These are phyloP conservation scores for Euphorbia schlechtendalii DNA, from an alignment of 441 rosid species.

Conservation along the genomic window DNA sequence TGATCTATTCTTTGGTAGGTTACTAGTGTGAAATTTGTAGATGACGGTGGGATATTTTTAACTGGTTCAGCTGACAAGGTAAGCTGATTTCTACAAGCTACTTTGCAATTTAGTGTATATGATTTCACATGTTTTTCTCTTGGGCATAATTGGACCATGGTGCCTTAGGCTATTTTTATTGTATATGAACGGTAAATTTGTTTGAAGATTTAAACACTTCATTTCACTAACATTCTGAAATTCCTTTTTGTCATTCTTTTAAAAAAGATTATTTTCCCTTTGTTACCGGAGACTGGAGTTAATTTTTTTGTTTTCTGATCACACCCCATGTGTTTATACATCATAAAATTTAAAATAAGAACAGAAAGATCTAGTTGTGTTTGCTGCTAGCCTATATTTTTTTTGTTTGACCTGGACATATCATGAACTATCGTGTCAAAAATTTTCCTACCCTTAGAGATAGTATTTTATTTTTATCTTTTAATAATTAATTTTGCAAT, in stretches of 20 bases:
- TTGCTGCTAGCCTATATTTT: neutral
- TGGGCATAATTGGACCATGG: neutral
- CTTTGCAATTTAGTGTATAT: no score
- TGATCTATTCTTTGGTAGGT: conserved; percentile 42
- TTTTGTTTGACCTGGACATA: neutral
- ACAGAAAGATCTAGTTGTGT: no score
- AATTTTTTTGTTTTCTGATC: no score
- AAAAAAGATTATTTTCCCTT: neutral
- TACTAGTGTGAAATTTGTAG: conserved; percentile 81
- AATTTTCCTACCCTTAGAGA: neutral
- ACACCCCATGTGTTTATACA: neutral
- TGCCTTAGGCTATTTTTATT: neutral
- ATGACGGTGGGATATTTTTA: conserved; percentile 55
- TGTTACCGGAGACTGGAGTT: no score
- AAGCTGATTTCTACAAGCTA: conserved; percentile 16
- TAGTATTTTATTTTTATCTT: neutral
- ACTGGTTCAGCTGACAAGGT: conserved; percentile 94
- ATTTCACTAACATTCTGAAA: neutral
- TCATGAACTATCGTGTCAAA: neutral
- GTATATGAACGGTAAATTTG: no score
- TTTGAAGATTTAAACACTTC: no score
- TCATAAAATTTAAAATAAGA: neutral
- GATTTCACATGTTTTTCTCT: neutral
- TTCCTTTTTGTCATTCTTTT: neutral
- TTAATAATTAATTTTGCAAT: conserved; percentile 9